Conservation (phyloP, 1,284 basidiomycete genomes). For the Ceratobasidium sp. region DNA sequence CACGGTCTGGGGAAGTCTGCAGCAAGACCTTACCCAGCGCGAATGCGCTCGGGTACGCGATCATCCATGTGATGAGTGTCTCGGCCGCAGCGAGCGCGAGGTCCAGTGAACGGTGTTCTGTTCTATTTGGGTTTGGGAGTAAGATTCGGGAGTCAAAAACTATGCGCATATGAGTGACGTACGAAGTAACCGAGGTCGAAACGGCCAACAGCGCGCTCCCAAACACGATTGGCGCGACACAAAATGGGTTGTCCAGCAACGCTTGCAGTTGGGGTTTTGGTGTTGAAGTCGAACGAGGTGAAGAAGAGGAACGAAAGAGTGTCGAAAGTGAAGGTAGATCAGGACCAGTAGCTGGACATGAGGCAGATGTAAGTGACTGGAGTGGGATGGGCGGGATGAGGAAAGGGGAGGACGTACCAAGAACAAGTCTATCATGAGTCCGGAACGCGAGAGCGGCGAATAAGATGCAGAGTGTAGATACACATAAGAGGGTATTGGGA, state of each 20-base stretch:
- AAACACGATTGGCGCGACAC: constrained; percentile 60
- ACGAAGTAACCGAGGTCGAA: constrained; percentile 61
- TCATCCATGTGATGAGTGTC: constrained; percentile 77
- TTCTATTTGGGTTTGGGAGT: too few species aligned
- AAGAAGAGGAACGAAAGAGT: constrained; percentile 60
- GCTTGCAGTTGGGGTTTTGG: constrained; percentile 57
- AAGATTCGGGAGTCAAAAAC: too few species aligned
- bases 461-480: constrained; percentile 29
- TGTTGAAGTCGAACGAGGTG: constrained; percentile 51
- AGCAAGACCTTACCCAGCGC: constrained; percentile 84
- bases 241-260: constrained; percentile 66
- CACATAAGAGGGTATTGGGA: constrained; percentile 19
- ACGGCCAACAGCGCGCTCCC: constrained; percentile 58
- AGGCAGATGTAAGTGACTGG: constrained; percentile 6
- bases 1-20: constrained; percentile 82
- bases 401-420: constrained; percentile 5
- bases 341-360: constrained; percentile 55
- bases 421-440: constrained; percentile 37
- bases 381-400: neutral
- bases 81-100: constrained; percentile 78
- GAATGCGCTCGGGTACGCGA: constrained; percentile 82
- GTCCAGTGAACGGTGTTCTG: constrained; percentile 74
- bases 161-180: too few species aligned
- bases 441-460: constrained; percentile 24
- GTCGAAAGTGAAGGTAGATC: constrained; percentile 63